phyloP scores from a whole-genome alignment of 2,329 filamentous ascomycete species.

The Aquanectria penicillioides region DNA sequence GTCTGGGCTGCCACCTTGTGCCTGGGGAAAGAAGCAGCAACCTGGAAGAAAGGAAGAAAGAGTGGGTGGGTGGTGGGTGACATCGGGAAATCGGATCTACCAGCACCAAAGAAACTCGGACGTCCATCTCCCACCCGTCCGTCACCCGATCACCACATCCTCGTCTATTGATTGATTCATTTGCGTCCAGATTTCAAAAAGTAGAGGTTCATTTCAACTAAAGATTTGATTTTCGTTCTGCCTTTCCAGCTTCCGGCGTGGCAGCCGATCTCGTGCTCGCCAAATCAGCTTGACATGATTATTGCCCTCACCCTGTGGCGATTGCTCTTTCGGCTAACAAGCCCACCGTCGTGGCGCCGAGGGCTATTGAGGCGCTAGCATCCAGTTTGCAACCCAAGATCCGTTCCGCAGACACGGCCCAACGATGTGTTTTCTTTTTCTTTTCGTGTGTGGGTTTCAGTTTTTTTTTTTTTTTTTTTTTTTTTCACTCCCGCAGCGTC shows the following conservation, averaged over 20 bases:
- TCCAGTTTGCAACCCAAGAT: slow-evolving; percentile 12
- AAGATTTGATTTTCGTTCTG: no score
- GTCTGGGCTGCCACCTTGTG: slow-evolving; percentile 1
- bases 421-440: neutral
- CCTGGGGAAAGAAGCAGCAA: slow-evolving; percentile 24
- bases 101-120: slow-evolving; percentile 18
- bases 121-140: slow-evolving; percentile 10
- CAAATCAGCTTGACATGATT: neutral
- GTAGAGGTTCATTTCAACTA: no score
- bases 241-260: no score
- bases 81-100: slow-evolving; percentile 42
- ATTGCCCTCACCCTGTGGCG: slow-evolving; percentile 5
- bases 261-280: no score
- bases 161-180: no score
- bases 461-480: neutral
- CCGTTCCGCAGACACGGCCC: neutral
- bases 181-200: no score
- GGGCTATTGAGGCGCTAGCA: slow-evolving; percentile 24
- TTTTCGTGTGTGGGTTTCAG: no score
- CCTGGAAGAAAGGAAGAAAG: slow-evolving; percentile 11
- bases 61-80: slow-evolving; percentile 29
- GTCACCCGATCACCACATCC: slow-evolving; percentile 18
- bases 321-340: slow-evolving; percentile 19
- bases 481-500: neutral
- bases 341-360: slow-evolving; percentile 20